Base-by-base conservation (phyloP, 75 land plant genomes). In the Larix kaempferi region DNA sequence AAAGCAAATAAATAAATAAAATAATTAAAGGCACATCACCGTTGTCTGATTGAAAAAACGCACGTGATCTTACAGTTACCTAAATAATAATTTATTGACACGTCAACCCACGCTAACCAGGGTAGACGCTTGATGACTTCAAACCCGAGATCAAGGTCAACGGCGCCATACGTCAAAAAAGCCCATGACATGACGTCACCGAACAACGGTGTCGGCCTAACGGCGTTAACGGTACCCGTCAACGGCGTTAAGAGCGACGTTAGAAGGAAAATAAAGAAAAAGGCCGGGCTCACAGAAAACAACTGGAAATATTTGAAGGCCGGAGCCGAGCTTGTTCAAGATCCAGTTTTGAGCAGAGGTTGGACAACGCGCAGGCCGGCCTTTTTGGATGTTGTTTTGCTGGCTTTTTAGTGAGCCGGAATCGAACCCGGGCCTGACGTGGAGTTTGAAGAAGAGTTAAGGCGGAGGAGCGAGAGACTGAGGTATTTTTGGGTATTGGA, bases 191-290 rank as follows among this genome's bases (percentile, higher is more conserved):
- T 69, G 73, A 69, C 52, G 73, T 69, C 73, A 69, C 23, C 52
- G 3, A 23, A 13, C 37, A 39, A 17, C 65, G 71, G 49, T 21
- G 71, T 67, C 37, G 8, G 71, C 49, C 13, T 41, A 39, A 17
- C 73, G 73, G 23, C 73, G 73, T 69, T 41, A 41, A 37, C n/a
- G 13, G 35, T 12, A 69, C 0, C 73, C 25, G 3, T 17, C 11
- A 44, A 37, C 73, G 49, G 49, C 73, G 73, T 69, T 69, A n/a
- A 69, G 54, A 49, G 54, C 41, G 73, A n/a, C 73, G 73, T 69
- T 41, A n/a, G 4, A 22, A 3, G 23, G 21, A 69, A 69, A 21
- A 69, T 37, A 69, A 41, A 69, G 54, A n/a, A 37, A 69, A 37
- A 21, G 22, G 49, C 11, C 65, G 65, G 25, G 73, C 4, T 35